Evolutionary conservation across 805 yeast genomes (phyloP), one percentile per base, ranked within the genome.

Genomic region (Cyberlindnera petersonii): DNA sequence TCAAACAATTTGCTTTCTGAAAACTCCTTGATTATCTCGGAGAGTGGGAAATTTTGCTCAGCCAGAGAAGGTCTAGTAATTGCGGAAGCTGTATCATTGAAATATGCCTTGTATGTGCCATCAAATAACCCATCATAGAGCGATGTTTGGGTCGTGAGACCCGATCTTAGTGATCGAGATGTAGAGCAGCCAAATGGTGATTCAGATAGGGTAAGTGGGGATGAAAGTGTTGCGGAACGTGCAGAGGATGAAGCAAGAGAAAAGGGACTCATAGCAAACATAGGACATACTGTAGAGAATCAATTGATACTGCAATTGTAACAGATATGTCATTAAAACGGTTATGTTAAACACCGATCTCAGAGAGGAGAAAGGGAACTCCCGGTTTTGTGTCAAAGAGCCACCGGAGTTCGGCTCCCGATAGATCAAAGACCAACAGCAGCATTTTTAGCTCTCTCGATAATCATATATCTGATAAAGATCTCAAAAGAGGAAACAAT

Each of bases 401-500:
- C n/a, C n/a, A n/a, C n/a, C n/a, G n/a, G n/a, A n/a, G n/a, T n/a
- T n/a, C n/a, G n/a, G n/a, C n/a, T n/a, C n/a, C n/a, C n/a, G n/a
- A n/a, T n/a, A n/a, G n/a, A n/a, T n/a, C n/a, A n/a, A n/a, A 13
- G 14, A 13, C 14, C 27, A 24, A 24, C 6, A n/a, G n/a, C n/a
- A n/a, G 6, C 11, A 24, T 38, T 29, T 27, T 42, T 42, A 2
- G 42, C 42, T 27, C 24, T 48, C 15, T 47, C 48, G 16, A 76
- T 72, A 37, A 78, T 69, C 39, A 68, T 52, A 59, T 76, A 72
- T 57, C 94, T 55, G 49, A 78, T 65, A 46, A 72, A 61, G 55
- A 86, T 78, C 61, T 86, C 95, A 39, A 81, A 65, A 32, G 80
- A 61, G 17, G 95, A 83, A 24, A 93, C 95, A 17, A 78, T 58